Evolutionary conservation across 768 basidiomycete species (phyloP), one percentile per base, ranked within the genome.

Genomic region (Pisolithus microcarpus): DNA sequence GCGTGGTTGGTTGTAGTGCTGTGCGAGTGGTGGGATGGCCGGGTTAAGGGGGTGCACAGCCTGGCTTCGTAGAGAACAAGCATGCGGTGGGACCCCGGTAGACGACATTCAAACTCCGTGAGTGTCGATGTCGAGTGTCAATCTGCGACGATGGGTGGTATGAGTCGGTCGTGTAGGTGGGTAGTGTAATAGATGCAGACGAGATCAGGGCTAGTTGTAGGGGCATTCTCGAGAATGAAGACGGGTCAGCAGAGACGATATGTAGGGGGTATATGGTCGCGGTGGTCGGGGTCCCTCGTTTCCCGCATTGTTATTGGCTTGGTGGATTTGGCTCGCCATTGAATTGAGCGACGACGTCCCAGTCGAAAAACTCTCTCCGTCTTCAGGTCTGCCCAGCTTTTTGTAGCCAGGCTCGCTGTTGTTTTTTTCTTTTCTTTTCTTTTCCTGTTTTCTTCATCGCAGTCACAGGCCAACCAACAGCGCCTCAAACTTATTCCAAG

Each of bases 31-130:
- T 24, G 5, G 30, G 40, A 19, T 43, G 40, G 40, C 10, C 18
- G 21, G 40, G 18, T 23, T 5, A 19, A 23, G 26, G 40, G 7
- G 15, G 23, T 40, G 39, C 18, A 40, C 39, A 40, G 39, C 39
- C 39, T 40, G 21, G 18, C n/a, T 40, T 18, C 3, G 39, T 8
- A 26, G 42, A 23, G 21, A 23, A 46, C 19, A 15, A 37, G 54
- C 64, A 65, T 28, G 59, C 42, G 54, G 26, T 7, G 28, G 55
- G 66, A 66, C 65, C 65, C 66, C 65, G 9, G 40, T 54, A 39
- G 47, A 54, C 55, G 50, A 36, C 24, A 66, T 66, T 65, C 56
- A 61, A 65, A 66, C 62, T 65, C 65, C 62, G 62, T 13, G 48
- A 16, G 39, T 18, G 4, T 11, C 44, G 57, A 26, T 58, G 56